Base-by-base conservation (phyloP, 768 basidiomycete species). In the Trametes sanguinea region DNA sequence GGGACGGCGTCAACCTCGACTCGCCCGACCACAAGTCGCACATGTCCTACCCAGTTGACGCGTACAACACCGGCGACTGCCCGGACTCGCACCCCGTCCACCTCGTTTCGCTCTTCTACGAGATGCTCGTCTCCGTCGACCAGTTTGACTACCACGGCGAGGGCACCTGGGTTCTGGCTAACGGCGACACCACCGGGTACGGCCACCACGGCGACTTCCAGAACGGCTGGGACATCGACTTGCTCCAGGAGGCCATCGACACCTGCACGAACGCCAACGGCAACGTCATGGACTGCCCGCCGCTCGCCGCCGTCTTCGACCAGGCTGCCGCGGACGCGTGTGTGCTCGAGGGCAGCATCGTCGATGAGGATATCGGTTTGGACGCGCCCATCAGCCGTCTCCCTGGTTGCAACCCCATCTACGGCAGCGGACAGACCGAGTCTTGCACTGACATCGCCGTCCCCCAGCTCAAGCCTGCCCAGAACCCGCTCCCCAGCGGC, bases 1-100 rank as follows among this genome's bases (percentile, higher is more conserved):
- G 77, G 78, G 73, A 79, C 57, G 78, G 78, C 16, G 57, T 67
- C 42, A 74, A 78, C 66, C 64, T 77, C 45, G 75, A 79, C 66
- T 73, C 73, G 10, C 8, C 71, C 2, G 74, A 78, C 61, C 76
- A 77, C 69, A 73, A 73, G 65, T 71, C 71, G 7, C 78, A 79
- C 68, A 72, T 78, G 69, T 74, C 76, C 0, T 78, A 73, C 65
- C 69, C 69, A 30, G 54, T 68, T 22, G 63, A 68, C 63, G 63
- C 61, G 51, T 67, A 65, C 62, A 68, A 69, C 63, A 37, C 57
- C 46, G 69, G 69, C 33, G 52, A 58, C 57, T 69, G 69, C 57
- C 69, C 70, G n/a, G 53, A 54, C 22, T 59, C 58, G 22, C 69
- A 69, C 56, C 69, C 69, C 7, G 65, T 66, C 45, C 69, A 69